phyloP scores from a whole-genome alignment of 2,329 filamentous ascomycete species.

The Penicillium sp. region DNA sequence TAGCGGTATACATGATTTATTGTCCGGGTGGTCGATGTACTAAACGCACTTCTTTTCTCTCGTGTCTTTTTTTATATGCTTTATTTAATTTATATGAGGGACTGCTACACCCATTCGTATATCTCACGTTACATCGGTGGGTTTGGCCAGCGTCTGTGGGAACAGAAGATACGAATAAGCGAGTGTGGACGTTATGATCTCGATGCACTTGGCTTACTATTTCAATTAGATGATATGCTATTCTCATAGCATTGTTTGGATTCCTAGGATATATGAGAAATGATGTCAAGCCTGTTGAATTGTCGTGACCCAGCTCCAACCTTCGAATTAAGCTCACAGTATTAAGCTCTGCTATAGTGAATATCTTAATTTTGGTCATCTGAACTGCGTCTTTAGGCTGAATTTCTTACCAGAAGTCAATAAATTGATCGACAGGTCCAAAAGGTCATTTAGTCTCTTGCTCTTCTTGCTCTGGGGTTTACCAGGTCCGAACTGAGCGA shows the following conservation, averaged over 20 bases:
- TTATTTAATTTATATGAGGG: neutral
- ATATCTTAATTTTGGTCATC: neutral
- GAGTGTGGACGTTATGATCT: neutral
- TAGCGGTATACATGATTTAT: neutral
- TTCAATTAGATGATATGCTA: neutral
- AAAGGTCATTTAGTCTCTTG: neutral
- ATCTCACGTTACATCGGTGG: neutral
- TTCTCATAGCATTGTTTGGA: neutral
- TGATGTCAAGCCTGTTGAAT: neutral
- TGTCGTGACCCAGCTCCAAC: neutral
- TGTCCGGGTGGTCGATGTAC: neutral
- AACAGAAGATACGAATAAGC: neutral
- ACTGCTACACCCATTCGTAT: neutral
- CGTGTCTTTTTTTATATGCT: neutral
- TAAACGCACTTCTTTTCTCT: neutral
- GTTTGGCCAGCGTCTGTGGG: neutral
- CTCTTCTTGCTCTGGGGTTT: neutral
- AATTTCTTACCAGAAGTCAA: neutral
- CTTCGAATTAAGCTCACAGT: neutral
- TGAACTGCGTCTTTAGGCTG: neutral
- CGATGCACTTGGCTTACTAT: neutral
- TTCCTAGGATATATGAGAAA: neutral
- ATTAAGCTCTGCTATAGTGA: neutral
- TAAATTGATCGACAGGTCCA: neutral
- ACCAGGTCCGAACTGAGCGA: neutral